Conservation (phyloP, 2,329 filamentous ascomycete genomes). For the Aspergillus sp. region DNA sequence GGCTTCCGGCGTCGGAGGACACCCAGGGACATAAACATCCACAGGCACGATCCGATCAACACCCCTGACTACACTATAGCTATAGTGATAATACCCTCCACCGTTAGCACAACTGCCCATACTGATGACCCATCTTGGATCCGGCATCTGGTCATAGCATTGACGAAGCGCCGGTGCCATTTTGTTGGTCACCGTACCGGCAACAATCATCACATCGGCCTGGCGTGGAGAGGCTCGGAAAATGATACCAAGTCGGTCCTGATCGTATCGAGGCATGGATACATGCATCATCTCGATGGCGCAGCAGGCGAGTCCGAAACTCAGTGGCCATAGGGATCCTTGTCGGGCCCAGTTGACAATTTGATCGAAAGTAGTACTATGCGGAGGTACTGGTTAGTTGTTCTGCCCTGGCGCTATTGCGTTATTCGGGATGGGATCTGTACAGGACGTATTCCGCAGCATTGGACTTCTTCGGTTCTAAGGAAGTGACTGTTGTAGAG, state of each 20-base stretch:
- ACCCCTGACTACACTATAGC: conserved; percentile 74
- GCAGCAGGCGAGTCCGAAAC: conserved; percentile 86
- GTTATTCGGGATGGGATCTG: neutral
- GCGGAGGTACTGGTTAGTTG: neutral
- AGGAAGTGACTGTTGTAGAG: neutral
- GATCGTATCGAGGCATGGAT: conserved; percentile 85
- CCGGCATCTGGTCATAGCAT: conserved; percentile 95
- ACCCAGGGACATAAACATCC: conserved; percentile 79
- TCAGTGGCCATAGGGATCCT: conserved; percentile 88
- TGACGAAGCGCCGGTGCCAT: conserved; percentile 89
- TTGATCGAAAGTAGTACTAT: conserved; percentile 59
- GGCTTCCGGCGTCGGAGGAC: conserved; percentile 55
- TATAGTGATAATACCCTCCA: conserved; percentile 86
- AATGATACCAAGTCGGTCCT: conserved; percentile 85
- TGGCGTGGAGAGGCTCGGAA: conserved; percentile 86
- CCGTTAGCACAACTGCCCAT: conserved; percentile 87
- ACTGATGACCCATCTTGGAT: conserved; percentile 82
- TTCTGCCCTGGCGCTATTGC: no score
- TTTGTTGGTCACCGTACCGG: conserved; percentile 91
- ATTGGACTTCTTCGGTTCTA: neutral
- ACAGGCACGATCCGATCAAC: conserved; percentile 79
- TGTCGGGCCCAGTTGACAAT: conserved; percentile 87
- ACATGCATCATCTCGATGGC: conserved; percentile 94
- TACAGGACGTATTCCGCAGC: conserved; percentile 2
- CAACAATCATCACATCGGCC: conserved; percentile 91